Percentiles rank a stretch among this genome's conserved stretches.
Conservation (phyloP, 768 basidiomycete species). For the Ephemerocybe angulata region DNA sequence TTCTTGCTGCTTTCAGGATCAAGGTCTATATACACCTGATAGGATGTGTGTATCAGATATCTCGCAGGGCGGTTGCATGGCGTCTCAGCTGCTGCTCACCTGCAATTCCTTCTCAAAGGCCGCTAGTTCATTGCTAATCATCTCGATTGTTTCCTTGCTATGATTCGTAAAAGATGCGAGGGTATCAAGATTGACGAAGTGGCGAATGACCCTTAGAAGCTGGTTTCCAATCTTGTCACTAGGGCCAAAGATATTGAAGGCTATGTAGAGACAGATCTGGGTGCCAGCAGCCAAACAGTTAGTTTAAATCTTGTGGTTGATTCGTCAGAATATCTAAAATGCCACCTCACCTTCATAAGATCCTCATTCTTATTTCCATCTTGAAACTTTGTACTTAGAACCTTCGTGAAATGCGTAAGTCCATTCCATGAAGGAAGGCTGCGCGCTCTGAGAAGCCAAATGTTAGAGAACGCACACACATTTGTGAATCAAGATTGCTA, state of each 20-base stretch:
- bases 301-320: no score
- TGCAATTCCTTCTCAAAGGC: conserved; percentile 6
- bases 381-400: conserved; percentile 22
- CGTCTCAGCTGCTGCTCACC: no score
- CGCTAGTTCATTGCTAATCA: conserved; percentile 16
- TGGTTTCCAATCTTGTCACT: neutral
- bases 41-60: conserved; percentile 13
- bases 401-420: conserved; percentile 27
- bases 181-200: conserved; percentile 26
- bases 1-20: no score
- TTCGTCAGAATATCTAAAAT: no score
- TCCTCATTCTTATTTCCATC: conserved; percentile 31
- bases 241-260: conserved; percentile 14
- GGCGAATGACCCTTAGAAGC: neutral
- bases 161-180: conserved; percentile 28
- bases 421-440: conserved; percentile 27
- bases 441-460: neutral
- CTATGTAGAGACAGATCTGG: conserved; percentile 18
- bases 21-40: no score
- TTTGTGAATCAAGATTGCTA: no score
- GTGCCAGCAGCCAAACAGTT: no score
- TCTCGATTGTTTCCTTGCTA: conserved; percentile 26
- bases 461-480: no score
- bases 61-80: neutral
- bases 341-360: conserved; percentile 33